These are phyloP conservation scores for Aspergillus brasiliensis DNA, from an alignment of 2,329 filamentous ascomycete genomes.

Conservation along the genomic window DNA sequence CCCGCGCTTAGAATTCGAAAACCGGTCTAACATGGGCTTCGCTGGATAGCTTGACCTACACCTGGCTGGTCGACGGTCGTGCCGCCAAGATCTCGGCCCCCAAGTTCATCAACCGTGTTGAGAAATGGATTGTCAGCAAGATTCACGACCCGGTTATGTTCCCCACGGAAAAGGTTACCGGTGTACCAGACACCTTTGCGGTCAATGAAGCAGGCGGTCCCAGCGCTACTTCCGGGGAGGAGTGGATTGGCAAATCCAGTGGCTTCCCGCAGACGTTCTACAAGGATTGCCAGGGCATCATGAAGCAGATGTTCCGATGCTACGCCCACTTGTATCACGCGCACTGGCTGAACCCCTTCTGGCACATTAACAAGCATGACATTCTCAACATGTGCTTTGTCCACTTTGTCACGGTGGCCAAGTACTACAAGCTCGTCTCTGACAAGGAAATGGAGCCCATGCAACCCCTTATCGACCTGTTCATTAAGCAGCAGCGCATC, in stretches of 20 bases:
- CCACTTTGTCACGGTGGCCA: constrained; percentile 79
- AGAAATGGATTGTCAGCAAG: constrained; percentile 96
- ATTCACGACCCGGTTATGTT: constrained; percentile 89
- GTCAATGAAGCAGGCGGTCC: constrained; percentile 57
- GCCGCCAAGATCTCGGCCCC: constrained; percentile 90
- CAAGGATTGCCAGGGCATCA: constrained; percentile 87
- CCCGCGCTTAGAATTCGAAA: not conserved
- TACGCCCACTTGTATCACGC: constrained; percentile 98
- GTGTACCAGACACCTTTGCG: constrained; percentile 58
- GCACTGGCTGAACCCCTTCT: constrained; percentile 83
- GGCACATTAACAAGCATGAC: constrained; percentile 70
- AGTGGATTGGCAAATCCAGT: constrained; percentile 87
- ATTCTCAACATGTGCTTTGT: constrained; percentile 86
- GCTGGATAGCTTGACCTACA: constrained; percentile 77
- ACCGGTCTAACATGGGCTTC: constrained; percentile 18
- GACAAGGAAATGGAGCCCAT: constrained; percentile 93
- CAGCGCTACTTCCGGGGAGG: constrained; percentile 59
- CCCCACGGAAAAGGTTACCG: constrained; percentile 76
- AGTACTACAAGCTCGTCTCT: constrained; percentile 78
- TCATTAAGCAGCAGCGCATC: constrained; percentile 85
- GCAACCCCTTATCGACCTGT: constrained; percentile 90
- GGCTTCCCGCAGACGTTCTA: constrained; percentile 91
- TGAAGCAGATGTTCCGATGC: constrained; percentile 98
- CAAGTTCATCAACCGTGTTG: constrained; percentile 93
- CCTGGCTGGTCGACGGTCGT: constrained; percentile 87